Percentiles rank a stretch among this genome's conserved stretches.
Conservation (phyloP, 768 basidiomycete genomes). For the Auriculariales sp. region DNA sequence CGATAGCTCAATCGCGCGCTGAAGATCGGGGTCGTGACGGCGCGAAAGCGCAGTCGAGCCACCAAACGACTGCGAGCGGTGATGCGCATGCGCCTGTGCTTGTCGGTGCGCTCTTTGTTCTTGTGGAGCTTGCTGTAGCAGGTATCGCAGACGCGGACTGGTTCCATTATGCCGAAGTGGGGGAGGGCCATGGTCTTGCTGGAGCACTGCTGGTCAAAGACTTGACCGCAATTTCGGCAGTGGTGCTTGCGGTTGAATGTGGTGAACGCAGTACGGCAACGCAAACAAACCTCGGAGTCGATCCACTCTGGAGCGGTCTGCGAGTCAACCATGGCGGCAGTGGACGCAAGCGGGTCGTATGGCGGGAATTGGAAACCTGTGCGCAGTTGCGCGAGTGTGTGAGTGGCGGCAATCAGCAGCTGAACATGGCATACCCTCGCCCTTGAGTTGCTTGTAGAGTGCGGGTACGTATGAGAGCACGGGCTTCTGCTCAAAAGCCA, state of each 20-base stretch:
- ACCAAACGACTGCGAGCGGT: constrained; percentile 40
- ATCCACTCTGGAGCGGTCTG: constrained; percentile 93
- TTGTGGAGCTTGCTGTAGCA: constrained; percentile 69
- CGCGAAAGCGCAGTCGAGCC: constrained; percentile 32
- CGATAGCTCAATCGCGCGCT: constrained; percentile 85
- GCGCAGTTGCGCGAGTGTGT: too few relatives aligned
- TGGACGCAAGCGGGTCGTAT: constrained; percentile 51
- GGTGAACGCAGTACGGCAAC: constrained; percentile 79
- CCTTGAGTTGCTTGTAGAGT: constrained; percentile 61
- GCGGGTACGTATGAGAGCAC: constrained; percentile 60
- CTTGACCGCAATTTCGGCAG: constrained; percentile 93
- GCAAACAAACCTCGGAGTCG: constrained; percentile 86
- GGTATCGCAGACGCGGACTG: constrained; percentile 86
- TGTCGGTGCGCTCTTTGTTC: constrained; percentile 24
- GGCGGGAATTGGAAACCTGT: constrained; percentile 78
- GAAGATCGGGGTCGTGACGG: constrained; percentile 73
- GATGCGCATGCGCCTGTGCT: constrained; percentile 14
- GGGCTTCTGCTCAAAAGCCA: constrained; percentile 74
- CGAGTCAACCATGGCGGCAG: constrained; percentile 80
- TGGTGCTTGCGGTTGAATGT: constrained; percentile 98
- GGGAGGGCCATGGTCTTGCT: constrained; percentile 70
- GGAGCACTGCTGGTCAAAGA: constrained; percentile 90
- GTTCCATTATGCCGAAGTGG: constrained; percentile 83
- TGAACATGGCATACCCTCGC: constrained; percentile 64
- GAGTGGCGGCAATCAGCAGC: too few relatives aligned